Base-by-base conservation (phyloP, 208 protist genomes). In the Acanthamoeba sp. region DNA sequence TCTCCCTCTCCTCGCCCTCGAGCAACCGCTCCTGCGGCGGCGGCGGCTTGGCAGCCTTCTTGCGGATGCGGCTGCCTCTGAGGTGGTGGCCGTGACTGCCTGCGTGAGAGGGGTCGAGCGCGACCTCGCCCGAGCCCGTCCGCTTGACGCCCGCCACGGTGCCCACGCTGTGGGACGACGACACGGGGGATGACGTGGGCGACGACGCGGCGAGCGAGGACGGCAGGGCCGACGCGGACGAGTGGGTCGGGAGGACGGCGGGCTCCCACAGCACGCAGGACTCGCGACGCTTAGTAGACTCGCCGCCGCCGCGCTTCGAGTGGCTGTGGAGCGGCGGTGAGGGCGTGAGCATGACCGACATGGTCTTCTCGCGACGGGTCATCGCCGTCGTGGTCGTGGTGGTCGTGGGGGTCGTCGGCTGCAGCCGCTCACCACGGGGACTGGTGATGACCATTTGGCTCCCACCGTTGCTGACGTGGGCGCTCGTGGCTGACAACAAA, bases 291-390 rank as follows among this genome's bases (percentile, higher is more conserved):
- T 5, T 1, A 1, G 14, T 7, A 6, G 59, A 24, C 10, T 38
- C 36, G 69, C 5, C 7, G 12, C 36, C 32, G 32, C 5, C 64
- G 27, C 4, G 32, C 27, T 73, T 7, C 27, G 2, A 36, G 64
- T 73, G 32, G 45, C 10, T 3, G n/a, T 32, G 32, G 32, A 73
- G 27, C 34, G 64, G 32, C 27, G 64, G 64, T 36, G 69, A 80
- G 69, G 38, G 69, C 32, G 64, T 40, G 5, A 80, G 7, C 34
- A 80, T 80, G 32, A 80, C 69, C 7, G 69, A 80, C 69, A 80
- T 45, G 69, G 69, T 80, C 69, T 80, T 80, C 69, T 80, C 69
- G 36, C 38, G 32, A 22, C 69, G 69, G 36, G 34, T 80, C 34
- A 36, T 27, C 5, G 62, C n/a, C n/a, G n/a, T n/a, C n/a, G n/a